These are phyloP conservation scores for Elasticomyces elasticus DNA, from an alignment of 495 filamentous ascomycete species.

Conservation along the genomic window DNA sequence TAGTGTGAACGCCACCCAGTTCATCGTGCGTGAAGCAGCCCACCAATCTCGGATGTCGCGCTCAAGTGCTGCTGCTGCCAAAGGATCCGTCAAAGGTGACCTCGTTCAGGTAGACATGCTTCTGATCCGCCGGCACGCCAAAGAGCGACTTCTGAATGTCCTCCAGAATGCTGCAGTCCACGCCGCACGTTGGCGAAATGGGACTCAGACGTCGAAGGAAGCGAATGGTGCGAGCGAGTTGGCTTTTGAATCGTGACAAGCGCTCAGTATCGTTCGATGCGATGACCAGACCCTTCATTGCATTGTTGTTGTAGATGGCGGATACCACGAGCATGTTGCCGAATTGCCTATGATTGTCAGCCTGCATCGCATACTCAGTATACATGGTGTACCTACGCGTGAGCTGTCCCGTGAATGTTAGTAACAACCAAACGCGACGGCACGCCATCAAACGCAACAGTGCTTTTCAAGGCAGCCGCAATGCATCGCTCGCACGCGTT, in stretches of 20 bases:
- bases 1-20: too few species aligned
- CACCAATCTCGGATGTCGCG: too few species aligned
- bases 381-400: slow-evolving; percentile 68
- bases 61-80: background rate
- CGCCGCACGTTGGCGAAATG: slow-evolving; percentile 14
- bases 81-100: background rate
- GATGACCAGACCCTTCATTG: slow-evolving; percentile 35
- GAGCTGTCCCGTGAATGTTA: slow-evolving; percentile 89
- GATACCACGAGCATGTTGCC: slow-evolving; percentile 86
- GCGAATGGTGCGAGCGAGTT: slow-evolving; percentile 56
- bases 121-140: slow-evolving; percentile 7
- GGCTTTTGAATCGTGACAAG: slow-evolving; percentile 41
- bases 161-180: slow-evolving; percentile 15
- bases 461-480: slow-evolving; percentile 70
- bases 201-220: slow-evolving; percentile 41
- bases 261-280: slow-evolving; percentile 27
- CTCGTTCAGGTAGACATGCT: slow-evolving; percentile 12
- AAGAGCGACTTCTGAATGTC: slow-evolving; percentile 11
- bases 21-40: too few species aligned
- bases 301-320: slow-evolving; percentile 57
- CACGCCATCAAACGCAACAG: slow-evolving; percentile 63
- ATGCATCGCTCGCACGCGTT: slow-evolving; percentile 43
- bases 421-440: slow-evolving; percentile 68
- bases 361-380: background rate
- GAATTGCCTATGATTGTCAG: slow-evolving; percentile 61